Evolutionary conservation across 1,284 basidiomycete species (phyloP).

Genomic region (Volvariella volvacea): DNA sequence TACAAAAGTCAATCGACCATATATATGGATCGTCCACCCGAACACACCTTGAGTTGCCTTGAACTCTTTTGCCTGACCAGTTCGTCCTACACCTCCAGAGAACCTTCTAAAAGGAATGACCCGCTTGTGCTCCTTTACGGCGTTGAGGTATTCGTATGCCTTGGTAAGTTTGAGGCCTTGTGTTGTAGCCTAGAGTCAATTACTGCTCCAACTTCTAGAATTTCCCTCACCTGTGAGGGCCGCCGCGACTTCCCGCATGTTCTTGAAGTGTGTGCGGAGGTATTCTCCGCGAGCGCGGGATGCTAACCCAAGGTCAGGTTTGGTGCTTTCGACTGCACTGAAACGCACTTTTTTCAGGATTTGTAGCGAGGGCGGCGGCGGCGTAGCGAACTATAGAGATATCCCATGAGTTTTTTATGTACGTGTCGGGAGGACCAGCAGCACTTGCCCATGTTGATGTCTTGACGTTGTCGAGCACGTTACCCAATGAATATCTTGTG

Average conservation of each 20-base stretch:
- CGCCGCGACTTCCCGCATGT: constrained; percentile 95
- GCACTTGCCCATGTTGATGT: constrained; percentile 64
- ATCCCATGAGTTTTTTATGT: constrained; percentile 13
- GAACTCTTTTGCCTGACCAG: constrained; percentile 97
- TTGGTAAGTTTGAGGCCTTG: constrained; percentile 93
- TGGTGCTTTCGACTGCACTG: background rate
- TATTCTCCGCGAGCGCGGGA: constrained; percentile 93
- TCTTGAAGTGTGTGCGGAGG: constrained; percentile 99
- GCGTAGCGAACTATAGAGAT: constrained; percentile 78
- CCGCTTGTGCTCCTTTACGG: constrained; percentile 97
- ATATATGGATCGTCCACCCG: constrained; percentile 7
- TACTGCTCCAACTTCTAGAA: too few species aligned
- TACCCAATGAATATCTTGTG: constrained; percentile 18
- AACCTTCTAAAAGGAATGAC: constrained; percentile 97
- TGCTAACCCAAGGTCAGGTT: constrained; percentile 40
- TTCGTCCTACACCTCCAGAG: constrained; percentile 94
- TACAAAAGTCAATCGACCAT: constrained; percentile 8
- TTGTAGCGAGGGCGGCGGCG: constrained; percentile 74
- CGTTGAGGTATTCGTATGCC: constrained; percentile 91
- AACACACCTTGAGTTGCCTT: constrained; percentile 89
- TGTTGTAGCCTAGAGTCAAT: constrained; percentile 9
- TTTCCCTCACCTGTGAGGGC: constrained; percentile 79
- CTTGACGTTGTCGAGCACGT: constrained; percentile 43
- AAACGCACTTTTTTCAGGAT: constrained; percentile 84
- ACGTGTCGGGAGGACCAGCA: constrained; percentile 18